A percentile compares a stretch with the other conserved stretches of the same genome.
These are phyloP conservation scores for Piloderma croceum DNA, from an alignment of 768 basidiomycete species.

Conservation along the genomic window DNA sequence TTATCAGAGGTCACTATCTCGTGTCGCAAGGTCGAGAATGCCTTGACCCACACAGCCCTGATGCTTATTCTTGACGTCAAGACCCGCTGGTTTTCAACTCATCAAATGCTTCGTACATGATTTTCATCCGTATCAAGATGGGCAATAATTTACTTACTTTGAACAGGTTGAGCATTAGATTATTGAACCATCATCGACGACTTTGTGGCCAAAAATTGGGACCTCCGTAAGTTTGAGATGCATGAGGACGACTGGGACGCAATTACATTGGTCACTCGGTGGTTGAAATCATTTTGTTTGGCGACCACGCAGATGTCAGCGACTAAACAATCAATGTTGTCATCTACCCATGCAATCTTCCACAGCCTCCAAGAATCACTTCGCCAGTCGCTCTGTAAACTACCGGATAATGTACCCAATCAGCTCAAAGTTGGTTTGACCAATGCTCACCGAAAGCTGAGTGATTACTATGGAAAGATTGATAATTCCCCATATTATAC, in stretches of 20 bases:
- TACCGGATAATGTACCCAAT: too few species aligned
- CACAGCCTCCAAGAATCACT: too few species aligned
- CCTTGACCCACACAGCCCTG: constrained; percentile 2
- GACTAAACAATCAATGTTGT: too few species aligned
- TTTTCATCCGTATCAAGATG: too few species aligned
- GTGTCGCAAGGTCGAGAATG: neutral
- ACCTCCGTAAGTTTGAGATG: constrained; percentile 5
- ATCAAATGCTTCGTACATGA: constrained; percentile 11
- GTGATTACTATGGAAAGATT: constrained; percentile 7
- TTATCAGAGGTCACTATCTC: constrained; percentile 3
- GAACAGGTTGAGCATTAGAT: too few species aligned
- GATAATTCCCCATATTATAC: constrained; percentile 8
- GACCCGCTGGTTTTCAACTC: constrained; percentile 14
- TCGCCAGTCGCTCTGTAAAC: too few species aligned
- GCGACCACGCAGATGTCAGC: too few species aligned
- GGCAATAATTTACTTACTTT: too few species aligned
- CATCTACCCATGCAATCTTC: too few species aligned
- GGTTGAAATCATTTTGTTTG: constrained; percentile 10
- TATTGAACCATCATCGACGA: too few species aligned
- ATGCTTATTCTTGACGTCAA: constrained; percentile 14
- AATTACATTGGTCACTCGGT: constrained; percentile 7
- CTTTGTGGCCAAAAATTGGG: constrained; percentile 6
- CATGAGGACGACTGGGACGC: constrained; percentile 10
- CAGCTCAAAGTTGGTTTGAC: too few species aligned
- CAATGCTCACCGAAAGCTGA: too few species aligned